Percentiles rank a stretch among this genome's conserved stretches.
These are phyloP conservation scores for Cercospora sesami DNA, from an alignment of 2,329 filamentous ascomycete species.

Conservation along the genomic window DNA sequence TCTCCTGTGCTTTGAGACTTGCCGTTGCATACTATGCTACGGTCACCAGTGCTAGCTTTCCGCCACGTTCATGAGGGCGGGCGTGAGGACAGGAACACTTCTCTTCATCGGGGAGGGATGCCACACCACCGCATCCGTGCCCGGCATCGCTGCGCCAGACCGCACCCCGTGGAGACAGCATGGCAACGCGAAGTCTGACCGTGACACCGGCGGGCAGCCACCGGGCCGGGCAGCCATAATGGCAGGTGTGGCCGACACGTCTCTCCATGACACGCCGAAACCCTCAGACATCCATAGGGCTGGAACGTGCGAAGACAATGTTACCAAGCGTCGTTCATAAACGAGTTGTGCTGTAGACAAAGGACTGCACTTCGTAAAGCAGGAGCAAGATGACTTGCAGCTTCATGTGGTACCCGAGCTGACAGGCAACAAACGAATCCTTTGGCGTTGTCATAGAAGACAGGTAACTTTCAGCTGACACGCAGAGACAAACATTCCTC, in stretches of 20 bases:
- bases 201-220: not conserved
- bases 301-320: no score
- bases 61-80: not conserved
- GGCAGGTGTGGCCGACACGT: not conserved
- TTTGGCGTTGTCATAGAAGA: not conserved
- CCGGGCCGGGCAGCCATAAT: conserved; percentile 4
- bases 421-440: not conserved
- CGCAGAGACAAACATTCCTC: not conserved
- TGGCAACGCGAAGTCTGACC: conserved; percentile 6
- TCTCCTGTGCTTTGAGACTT: not conserved
- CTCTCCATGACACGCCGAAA: not conserved
- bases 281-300: not conserved
- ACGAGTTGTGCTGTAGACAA: not conserved
- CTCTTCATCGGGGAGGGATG: not conserved
- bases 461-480: not conserved
- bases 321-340: no score
- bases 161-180: not conserved
- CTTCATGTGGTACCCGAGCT: not conserved
- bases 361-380: not conserved
- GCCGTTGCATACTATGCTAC: not conserved
- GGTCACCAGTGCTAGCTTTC: not conserved
- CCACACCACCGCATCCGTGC: not conserved
- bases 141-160: not conserved
- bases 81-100: not conserved
- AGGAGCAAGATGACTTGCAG: not conserved